A percentile compares a stretch with the other conserved stretches of the same genome.
Evolutionary conservation across 2,329 filamentous ascomycete genomes (phyloP).

Genomic region (Ophiostoma montium): DNA sequence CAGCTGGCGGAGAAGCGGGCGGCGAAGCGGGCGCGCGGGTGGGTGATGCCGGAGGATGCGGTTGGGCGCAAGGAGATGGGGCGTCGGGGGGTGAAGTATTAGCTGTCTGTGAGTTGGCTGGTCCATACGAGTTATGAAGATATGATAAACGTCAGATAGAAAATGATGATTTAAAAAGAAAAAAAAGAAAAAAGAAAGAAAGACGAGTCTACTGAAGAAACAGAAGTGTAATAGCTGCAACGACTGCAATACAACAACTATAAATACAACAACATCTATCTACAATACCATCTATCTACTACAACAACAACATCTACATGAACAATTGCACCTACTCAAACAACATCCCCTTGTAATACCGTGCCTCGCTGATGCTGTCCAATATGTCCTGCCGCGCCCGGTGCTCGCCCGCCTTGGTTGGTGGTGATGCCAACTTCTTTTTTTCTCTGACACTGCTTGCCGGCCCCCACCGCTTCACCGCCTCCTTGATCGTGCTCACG

Average conservation of each 20-base stretch:
- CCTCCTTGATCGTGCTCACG: conserved; percentile 87
- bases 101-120: too few relatives aligned
- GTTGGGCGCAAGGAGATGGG: conserved; percentile 59
- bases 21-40: conserved; percentile 58
- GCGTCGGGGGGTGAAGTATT: conserved; percentile 38
- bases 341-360: conserved; percentile 53
- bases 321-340: conserved; percentile 4
- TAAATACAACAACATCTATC: too few relatives aligned
- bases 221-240: too few relatives aligned
- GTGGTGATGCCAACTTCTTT: background rate
- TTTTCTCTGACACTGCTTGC: background rate
- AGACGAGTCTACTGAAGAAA: too few relatives aligned
- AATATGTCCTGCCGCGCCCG: conserved; percentile 80
- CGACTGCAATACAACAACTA: background rate
- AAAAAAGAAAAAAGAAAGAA: background rate
- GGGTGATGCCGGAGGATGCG: conserved; percentile 63
- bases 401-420: conserved; percentile 58
- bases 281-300: too few relatives aligned
- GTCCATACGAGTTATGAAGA: too few relatives aligned
- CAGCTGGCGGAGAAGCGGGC: conserved; percentile 63
- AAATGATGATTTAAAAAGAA: background rate
- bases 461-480: conserved; percentile 64
- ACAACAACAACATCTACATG: too few relatives aligned
- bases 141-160: background rate
- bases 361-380: conserved; percentile 87